A percentile compares a stretch with the other conserved stretches of the same genome.
Conservation (phyloP, 2,329 filamentous ascomycete species). For the Elsinoe batatas region DNA sequence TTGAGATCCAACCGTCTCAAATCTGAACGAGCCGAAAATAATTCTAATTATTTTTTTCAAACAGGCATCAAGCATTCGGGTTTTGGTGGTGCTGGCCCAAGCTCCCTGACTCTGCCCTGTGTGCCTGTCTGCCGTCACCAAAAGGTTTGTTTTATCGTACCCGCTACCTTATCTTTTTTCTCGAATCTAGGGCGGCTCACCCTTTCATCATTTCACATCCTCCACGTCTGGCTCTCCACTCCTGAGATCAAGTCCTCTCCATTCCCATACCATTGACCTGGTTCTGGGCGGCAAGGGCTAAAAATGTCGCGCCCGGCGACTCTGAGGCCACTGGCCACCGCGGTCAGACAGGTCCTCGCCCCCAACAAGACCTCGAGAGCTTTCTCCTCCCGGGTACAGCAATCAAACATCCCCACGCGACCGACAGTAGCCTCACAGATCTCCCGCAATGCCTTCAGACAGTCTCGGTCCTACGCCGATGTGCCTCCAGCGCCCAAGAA, state of each 20-base stretch:
- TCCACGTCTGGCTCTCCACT: neutral
- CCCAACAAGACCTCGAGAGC: neutral
- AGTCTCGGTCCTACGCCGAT: constrained; percentile 23
- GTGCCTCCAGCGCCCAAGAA: constrained; percentile 31
- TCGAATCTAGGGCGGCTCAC: neutral
- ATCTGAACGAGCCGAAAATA: neutral
- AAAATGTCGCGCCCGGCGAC: constrained; percentile 9
- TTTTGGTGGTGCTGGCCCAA: neutral
- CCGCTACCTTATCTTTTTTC: neutral
- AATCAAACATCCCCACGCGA: neutral
- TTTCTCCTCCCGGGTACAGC: neutral
- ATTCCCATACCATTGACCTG: neutral
- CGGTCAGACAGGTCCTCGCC: neutral
- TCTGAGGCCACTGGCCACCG: constrained; percentile 9
- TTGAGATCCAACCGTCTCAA: constrained; percentile 9
- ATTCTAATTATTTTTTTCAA: neutral
- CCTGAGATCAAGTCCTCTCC: neutral
- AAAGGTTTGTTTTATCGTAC: neutral
- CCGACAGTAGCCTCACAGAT: constrained; percentile 6
- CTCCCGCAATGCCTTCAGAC: constrained; percentile 20
- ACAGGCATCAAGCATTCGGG: neutral
- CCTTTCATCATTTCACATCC: constrained; percentile 1
- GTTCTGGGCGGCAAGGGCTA: neutral
- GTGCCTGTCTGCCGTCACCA: neutral
- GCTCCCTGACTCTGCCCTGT: neutral